These are phyloP conservation scores for Tylopilus cervinicoccineus DNA, from an alignment of 768 basidiomycete genomes.

Conservation along the genomic window DNA sequence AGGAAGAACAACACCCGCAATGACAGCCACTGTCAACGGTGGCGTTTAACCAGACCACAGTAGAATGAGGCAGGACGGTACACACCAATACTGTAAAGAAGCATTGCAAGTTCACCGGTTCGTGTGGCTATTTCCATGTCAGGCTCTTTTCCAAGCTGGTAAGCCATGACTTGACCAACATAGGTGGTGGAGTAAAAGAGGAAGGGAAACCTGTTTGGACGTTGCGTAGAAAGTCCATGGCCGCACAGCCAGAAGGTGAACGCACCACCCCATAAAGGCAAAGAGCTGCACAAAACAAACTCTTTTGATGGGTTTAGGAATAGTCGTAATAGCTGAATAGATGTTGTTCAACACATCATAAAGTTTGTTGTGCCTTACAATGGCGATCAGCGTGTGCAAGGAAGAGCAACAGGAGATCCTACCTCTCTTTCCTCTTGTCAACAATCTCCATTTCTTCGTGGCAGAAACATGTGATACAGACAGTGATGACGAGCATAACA, in stretches of 20 bases:
- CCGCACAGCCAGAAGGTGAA: conserved; percentile 3
- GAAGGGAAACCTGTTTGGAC: conserved; percentile 77
- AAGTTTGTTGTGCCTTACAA: conserved; percentile 44
- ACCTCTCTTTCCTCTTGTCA: conserved; percentile 43
- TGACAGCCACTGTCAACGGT: conserved; percentile 65
- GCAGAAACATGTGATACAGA: conserved; percentile 83
- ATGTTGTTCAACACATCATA: conserved; percentile 81
- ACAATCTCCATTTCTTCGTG: conserved; percentile 77
- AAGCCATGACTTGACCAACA: conserved; percentile 90
- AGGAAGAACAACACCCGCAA: conserved; percentile 78
- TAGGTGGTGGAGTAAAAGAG: conserved; percentile 94
- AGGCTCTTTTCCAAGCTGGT: conserved; percentile 68
- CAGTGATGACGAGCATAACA: conserved; percentile 70
- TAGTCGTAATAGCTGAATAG: conserved; percentile 59
- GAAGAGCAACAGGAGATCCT: conserved; percentile 6
- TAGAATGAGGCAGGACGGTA: not conserved
- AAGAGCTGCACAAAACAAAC: conserved; percentile 94
- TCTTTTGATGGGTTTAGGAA: conserved; percentile 80
- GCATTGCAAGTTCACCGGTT: conserved; percentile 83
- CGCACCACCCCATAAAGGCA: conserved; percentile 95
- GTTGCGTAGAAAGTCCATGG: conserved; percentile 3
- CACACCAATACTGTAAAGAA: conserved; percentile 83
- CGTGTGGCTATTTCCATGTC: conserved; percentile 81
- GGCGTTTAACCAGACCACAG: not conserved
- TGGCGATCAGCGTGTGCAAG: conserved; percentile 1